Evolutionary conservation across 2,329 filamentous ascomycete genomes (phyloP), one percentile per base, ranked within the genome.

Genomic region (Blastomyces gilchristii): DNA sequence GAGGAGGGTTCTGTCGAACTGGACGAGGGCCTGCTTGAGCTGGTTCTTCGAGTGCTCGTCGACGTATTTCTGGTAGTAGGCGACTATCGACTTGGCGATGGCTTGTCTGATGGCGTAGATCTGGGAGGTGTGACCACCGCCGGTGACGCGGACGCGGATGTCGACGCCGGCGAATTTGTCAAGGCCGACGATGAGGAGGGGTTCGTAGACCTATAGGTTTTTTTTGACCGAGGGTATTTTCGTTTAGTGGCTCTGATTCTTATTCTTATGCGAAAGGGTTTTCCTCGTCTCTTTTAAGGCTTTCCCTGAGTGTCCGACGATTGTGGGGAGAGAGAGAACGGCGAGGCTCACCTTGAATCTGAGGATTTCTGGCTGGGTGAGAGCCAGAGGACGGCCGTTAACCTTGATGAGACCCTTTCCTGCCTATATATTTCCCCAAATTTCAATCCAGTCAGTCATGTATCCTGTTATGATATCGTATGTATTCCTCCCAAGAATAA

Each of bases 21-120:
- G 87, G 76, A 93, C 90, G 73, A 99, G 87, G 72, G 90, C 90
- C 83, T 93, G 89, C 91, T 97, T 99, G 77, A 99, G 87, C 82
- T 91, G 85, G 87, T 97, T 97, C 90, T 99, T 99, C 84, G 89
- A 91, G 89, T 97, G 92, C 89, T 99, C 94, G 79, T 99, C 94
- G 82, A 97, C 91, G 84, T 88, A 99, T 87, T 99, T 97, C 85
- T 97, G 93, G 89, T 97, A 97, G 89, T 97, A 97, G 81, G 91
- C 89, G 77, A 96, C 88, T 79, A 96, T 90, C 75, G 88, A 89
- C 87, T 97, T 99, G 84, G 92, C 87, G 78, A 99, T 97, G 75
- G 94, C 93, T 85, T 99, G 94, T 75, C 94, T 91, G 85, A 97
- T 91, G 79, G 94, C 94, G 83, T 97, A 97, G 82, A 96, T 86